Conservation (phyloP, 352 stramenopile genomes). For the Pythium utonaiense region DNA sequence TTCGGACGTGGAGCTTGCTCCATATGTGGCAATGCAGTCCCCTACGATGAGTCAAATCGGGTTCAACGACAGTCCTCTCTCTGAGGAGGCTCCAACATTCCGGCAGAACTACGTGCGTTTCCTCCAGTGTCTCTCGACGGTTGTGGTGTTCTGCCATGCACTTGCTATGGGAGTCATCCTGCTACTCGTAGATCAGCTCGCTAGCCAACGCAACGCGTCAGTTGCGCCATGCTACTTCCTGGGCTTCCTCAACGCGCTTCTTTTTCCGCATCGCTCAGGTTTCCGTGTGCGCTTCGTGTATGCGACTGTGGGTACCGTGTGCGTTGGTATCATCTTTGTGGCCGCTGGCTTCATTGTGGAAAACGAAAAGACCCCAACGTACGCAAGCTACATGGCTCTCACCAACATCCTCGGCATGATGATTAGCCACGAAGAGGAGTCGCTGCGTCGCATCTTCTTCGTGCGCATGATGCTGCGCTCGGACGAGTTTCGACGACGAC, state of each 20-base stretch:
- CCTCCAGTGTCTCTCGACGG: conserved; percentile 27
- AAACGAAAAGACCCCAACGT: conserved; percentile 22
- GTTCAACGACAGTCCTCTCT: background rate
- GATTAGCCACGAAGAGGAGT: conserved; percentile 47
- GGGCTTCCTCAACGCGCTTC: conserved; percentile 39
- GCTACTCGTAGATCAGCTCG: conserved; percentile 28
- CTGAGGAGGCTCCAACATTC: background rate
- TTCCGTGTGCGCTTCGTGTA: conserved; percentile 43
- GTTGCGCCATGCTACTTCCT: conserved; percentile 40
- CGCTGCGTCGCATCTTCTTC: conserved; percentile 44
- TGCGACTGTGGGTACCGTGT: conserved; percentile 23
- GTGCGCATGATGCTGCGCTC: conserved; percentile 36
- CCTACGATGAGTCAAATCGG: background rate
- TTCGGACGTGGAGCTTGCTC: background rate
- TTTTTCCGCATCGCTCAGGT: conserved; percentile 39
- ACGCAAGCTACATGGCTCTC: conserved; percentile 28
- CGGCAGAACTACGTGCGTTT: conserved; percentile 31
- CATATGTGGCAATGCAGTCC: conserved; percentile 7
- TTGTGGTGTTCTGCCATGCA: conserved; percentile 32
- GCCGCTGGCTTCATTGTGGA: conserved; percentile 8
- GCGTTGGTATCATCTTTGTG: conserved; percentile 16
- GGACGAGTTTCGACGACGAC: conserved; percentile 30
- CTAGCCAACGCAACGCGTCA: conserved; percentile 23
- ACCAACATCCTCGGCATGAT: conserved; percentile 40
- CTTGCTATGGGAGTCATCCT: conserved; percentile 36